Conservation (phyloP, 345 rosid species). For the Eucalyptus curtisii region DNA sequence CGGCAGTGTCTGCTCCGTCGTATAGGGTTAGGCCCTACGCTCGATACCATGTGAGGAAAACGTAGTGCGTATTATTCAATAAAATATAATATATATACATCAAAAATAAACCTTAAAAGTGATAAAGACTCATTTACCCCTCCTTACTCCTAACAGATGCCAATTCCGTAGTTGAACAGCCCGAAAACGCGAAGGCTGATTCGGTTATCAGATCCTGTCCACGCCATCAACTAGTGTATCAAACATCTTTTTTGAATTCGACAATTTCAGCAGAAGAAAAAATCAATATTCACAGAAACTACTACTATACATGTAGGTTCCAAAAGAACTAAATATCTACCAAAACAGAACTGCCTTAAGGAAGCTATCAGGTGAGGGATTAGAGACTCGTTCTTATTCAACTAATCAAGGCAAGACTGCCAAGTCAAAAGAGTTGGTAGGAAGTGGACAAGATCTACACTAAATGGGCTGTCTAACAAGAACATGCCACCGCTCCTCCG, state of each 20-base stretch:
- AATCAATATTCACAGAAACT: background rate
- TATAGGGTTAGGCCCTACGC: no score
- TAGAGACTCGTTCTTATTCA: background rate
- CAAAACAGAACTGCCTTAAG: background rate
- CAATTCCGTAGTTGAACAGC: constrained; percentile 37
- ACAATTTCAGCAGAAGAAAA: background rate
- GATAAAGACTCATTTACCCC: no score
- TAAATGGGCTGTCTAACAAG: background rate
- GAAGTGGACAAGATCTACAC: background rate
- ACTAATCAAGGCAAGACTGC: background rate
- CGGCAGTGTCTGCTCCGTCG: no score
- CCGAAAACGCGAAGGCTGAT: background rate
- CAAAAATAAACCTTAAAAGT: no score
- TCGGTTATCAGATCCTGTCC: accelerated
- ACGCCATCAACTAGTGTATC: background rate
- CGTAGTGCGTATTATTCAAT: no score
- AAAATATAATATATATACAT: no score
- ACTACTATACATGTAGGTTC: background rate
- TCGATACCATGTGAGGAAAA: no score
- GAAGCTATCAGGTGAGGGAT: background rate
- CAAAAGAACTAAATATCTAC: background rate
- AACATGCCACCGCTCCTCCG: background rate
- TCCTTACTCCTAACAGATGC: no score
- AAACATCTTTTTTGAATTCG: background rate
- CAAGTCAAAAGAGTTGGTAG: background rate